Evolutionary conservation across 768 basidiomycete species (phyloP).

Genomic region (Auricularia auricula-judae): DNA sequence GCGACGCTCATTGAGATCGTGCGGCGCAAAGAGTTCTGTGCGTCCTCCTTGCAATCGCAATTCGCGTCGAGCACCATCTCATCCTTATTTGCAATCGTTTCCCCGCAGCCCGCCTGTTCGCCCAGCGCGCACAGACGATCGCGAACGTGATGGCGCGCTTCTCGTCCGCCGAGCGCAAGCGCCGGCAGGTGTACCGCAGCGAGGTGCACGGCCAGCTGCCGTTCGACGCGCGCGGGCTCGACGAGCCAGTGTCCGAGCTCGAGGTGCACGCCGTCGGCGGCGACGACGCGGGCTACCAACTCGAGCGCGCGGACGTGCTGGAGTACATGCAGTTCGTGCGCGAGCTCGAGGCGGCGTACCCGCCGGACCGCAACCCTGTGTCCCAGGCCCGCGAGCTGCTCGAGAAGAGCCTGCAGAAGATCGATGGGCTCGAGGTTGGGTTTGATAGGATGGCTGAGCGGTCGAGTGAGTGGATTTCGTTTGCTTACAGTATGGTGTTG

Average conservation of each 20-base stretch:
- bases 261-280: conserved; percentile 54
- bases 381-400: conserved; percentile 49
- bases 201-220: conserved; percentile 82
- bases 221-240: conserved; percentile 73
- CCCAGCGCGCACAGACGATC: conserved; percentile 67
- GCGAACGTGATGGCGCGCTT: conserved; percentile 81
- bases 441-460: conserved; percentile 84
- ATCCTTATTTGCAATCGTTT: no score
- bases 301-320: conserved; percentile 62
- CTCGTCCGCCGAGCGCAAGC: conserved; percentile 71
- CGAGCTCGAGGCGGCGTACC: conserved; percentile 30
- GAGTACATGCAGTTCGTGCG: conserved; percentile 33
- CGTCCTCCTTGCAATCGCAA: conserved; percentile 16
- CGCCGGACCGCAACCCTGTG: conserved; percentile 38
- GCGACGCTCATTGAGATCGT: conserved; percentile 87
- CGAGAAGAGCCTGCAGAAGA: conserved; percentile 59
- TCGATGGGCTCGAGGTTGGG: conserved; percentile 69
- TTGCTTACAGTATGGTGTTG: conserved; percentile 18
- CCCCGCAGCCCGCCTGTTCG: conserved; percentile 60
- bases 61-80: no score
- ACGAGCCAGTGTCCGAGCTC: conserved; percentile 60
- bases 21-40: conserved; percentile 80
- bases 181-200: conserved; percentile 73
- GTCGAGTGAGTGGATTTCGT: conserved; percentile 36
- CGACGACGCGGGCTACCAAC: conserved; percentile 47